Evolutionary conservation across 371 early-diverging fungal genomes (phyloP).

Genomic region (Mucor saturninus): DNA sequence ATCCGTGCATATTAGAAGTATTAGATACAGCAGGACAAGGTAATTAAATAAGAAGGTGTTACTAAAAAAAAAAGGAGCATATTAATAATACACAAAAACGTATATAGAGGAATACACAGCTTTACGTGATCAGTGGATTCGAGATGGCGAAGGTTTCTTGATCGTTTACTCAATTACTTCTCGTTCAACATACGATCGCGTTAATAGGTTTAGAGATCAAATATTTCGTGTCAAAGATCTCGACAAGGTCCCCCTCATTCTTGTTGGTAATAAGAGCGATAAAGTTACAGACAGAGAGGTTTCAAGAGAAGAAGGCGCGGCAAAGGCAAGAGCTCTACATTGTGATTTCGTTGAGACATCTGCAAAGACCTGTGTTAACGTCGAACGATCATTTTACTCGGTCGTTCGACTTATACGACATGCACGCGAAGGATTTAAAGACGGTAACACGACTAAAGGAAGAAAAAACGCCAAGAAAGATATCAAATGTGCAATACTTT

Average conservation of each 20-base stretch:
- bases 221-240: constrained; percentile 86
- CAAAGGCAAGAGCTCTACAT: constrained; percentile 73
- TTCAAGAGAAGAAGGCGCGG: constrained; percentile 77
- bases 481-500: constrained; percentile 23
- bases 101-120: constrained; percentile 46
- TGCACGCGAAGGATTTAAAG: constrained; percentile 14
- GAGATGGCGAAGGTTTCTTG: constrained; percentile 91
- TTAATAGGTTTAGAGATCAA: constrained; percentile 82
- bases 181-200: constrained; percentile 84
- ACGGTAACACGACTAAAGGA: constrained; percentile 1
- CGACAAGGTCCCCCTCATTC: constrained; percentile 81
- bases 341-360: constrained; percentile 89
- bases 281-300: constrained; percentile 80
- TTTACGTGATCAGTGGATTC: constrained; percentile 62
- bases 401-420: constrained; percentile 54
- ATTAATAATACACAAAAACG: constrained; percentile 37
- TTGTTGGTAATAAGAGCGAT: constrained; percentile 96
- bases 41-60: constrained; percentile 4
- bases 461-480: constrained; percentile 22
- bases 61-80: neutral
- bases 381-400: constrained; percentile 78
- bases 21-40: constrained; percentile 95
- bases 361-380: constrained; percentile 90
- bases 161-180: constrained; percentile 90
- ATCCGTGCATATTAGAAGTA: constrained; percentile 86